Evolutionary conservation across 2,329 filamentous ascomycete species (phyloP).

Genomic region (Colletotrichum agaves): DNA sequence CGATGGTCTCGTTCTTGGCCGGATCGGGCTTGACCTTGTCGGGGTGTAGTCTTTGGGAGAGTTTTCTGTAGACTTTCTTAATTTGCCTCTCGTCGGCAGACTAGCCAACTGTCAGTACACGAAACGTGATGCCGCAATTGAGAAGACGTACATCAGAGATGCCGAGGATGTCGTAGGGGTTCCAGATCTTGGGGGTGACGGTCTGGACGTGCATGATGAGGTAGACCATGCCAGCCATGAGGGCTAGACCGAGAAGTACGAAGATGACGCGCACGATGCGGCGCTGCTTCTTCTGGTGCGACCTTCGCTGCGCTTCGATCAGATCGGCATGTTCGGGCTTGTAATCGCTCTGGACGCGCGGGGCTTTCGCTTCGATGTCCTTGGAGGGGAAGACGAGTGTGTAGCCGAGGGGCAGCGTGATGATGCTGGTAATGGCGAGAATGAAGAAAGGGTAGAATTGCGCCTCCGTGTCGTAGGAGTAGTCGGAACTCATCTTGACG

Average conservation of each 20-base stretch:
- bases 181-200: slow-evolving; percentile 83
- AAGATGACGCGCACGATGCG: slow-evolving; percentile 85
- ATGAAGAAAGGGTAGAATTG: slow-evolving; percentile 99
- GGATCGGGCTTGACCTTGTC: slow-evolving; percentile 90
- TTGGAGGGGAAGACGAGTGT: slow-evolving; percentile 82
- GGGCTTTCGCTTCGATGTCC: slow-evolving; percentile 81
- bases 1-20: slow-evolving; percentile 87
- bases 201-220: slow-evolving; percentile 84
- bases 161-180: slow-evolving; percentile 94
- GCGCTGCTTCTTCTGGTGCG: slow-evolving; percentile 90
- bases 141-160: slow-evolving; percentile 75
- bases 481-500: slow-evolving; percentile 86
- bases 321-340: slow-evolving; percentile 84
- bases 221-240: slow-evolving; percentile 93
- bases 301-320: slow-evolving; percentile 82
- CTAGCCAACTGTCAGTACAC: slow-evolving; percentile 45
- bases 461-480: slow-evolving; percentile 97
- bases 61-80: slow-evolving; percentile 87
- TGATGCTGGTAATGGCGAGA: slow-evolving; percentile 85
- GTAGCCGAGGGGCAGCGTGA: slow-evolving; percentile 92
- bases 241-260: slow-evolving; percentile 79
- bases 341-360: slow-evolving; percentile 84
- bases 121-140: background rate
- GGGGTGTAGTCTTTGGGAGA: slow-evolving; percentile 89
- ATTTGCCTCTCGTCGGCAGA: slow-evolving; percentile 89